phyloP scores from a whole-genome alignment of 306 rosid species.

The Luffa acutangula region DNA sequence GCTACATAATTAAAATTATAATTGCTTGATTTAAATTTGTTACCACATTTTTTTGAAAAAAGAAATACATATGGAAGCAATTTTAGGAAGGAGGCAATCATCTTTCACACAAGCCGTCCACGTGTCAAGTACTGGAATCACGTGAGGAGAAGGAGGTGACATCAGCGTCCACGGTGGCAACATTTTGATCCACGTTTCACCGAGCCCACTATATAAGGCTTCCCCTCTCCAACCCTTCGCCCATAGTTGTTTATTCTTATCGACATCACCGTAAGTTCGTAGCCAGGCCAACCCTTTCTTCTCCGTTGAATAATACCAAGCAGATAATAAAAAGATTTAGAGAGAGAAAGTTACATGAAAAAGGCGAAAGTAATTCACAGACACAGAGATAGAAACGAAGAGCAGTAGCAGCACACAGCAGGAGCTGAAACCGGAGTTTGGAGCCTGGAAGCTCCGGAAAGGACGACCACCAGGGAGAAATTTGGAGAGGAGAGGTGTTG shows the following conservation, averaged over 20 bases:
- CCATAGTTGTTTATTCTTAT: slow-evolving; percentile 8
- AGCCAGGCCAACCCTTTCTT: slow-evolving; percentile 20
- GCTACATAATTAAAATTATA: background rate
- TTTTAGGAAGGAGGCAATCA: background rate
- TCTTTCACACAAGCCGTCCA: background rate
- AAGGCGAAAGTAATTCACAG: background rate
- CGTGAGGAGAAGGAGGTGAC: slow-evolving; percentile 18
- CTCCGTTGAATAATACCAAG: slow-evolving; percentile 21
- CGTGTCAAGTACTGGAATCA: slow-evolving; percentile 3
- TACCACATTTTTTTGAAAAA: background rate
- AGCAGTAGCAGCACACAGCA: background rate
- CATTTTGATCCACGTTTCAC: slow-evolving; percentile 21
- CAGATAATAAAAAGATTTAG: slow-evolving; percentile 16
- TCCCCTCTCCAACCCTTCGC: background rate
- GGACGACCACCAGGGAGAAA: background rate
- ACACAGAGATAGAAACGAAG: background rate
- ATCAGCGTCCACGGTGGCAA: slow-evolving; percentile 25
- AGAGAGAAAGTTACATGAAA: slow-evolving; percentile 16
- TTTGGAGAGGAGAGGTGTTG: background rate
- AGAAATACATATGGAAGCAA: background rate
- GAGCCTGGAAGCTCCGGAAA: background rate
- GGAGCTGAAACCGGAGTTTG: background rate
- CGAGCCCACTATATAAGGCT: slow-evolving; percentile 9
- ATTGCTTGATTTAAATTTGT: background rate
- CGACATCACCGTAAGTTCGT: slow-evolving; percentile 15